Evolutionary conservation across 2,329 filamentous ascomycete genomes (phyloP), one percentile per base, ranked within the genome.

Genomic region (Colletotrichum graminicola): DNA sequence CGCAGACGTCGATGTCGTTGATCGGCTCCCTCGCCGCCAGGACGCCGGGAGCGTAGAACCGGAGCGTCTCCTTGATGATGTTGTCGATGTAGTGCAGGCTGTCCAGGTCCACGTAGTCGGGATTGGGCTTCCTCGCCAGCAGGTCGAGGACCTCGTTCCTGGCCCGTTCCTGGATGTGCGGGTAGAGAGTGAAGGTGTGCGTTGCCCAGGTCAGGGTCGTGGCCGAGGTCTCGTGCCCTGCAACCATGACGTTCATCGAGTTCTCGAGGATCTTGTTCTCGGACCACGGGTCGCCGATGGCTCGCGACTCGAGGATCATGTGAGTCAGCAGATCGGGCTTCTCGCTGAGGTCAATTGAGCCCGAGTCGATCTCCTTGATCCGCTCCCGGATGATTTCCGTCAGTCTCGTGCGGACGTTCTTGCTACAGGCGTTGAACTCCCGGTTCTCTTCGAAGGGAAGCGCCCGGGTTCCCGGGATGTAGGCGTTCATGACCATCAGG

Each of bases 141-240:
- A 86, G 75, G 60, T 85, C 79, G 16, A 78, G 76, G 39, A 85
- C 76, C 60, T 86, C 84, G 3, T 77, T 63, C 2, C 84, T 78
- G 0, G 85, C 76, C 2, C 79, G 78, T 7, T 77, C 67, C 62
- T 85, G 83, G 5, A 84, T 74, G 1, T 78, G 74, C 0, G 80
- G 80, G 32, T 82, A 74, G 47, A 77, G 76, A 7, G 79, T 75
- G 11, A 86, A 74, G 65, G 81, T 75, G 39, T 84, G 83, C 2
- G 80, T 77, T 0, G 80, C 79, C 83, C 84, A 85, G 0, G 80
- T 80, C 59, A 85, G 77, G 0, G 81, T 75, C 0, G 79, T 78
- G 2, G 83, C 82, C 1, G 82, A 85, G 0, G 84, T 85, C 67
- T 85, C 83, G 57, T 85, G 83, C 0, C 83, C 83, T 18, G 84